A percentile compares a stretch with the other conserved stretches of the same genome.
phyloP scores from a whole-genome alignment of 1,284 basidiomycete species.

The Malassezia slooffiae region DNA sequence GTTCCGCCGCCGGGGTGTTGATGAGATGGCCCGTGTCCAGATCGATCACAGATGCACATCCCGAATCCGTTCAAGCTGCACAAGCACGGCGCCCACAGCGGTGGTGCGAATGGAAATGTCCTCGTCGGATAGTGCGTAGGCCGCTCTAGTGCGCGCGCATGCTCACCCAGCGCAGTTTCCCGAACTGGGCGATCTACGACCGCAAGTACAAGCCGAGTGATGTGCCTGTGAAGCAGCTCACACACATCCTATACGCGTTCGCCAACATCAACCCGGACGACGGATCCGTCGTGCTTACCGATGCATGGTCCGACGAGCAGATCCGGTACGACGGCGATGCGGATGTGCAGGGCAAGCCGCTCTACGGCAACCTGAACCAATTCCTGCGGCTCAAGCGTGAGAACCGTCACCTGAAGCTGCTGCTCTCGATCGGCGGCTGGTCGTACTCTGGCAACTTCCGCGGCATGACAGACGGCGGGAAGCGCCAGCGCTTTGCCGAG shows the following conservation, averaged over 20 bases:
- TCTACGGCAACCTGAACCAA: slow-evolving; percentile 79
- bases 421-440: slow-evolving; percentile 48
- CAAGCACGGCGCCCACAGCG: neutral
- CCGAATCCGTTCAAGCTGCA: neutral
- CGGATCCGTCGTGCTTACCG: slow-evolving; percentile 54
- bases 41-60: neutral
- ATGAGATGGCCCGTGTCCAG: no score
- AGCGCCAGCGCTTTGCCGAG: slow-evolving; percentile 60
- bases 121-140: slow-evolving; percentile 1
- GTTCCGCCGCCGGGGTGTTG: no score
- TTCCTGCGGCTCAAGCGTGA: slow-evolving; percentile 68
- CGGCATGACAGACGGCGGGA: slow-evolving; percentile 25
- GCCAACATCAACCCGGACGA: slow-evolving; percentile 66
- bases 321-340: slow-evolving; percentile 56
- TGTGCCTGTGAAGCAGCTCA: slow-evolving; percentile 61
- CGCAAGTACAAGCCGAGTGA: slow-evolving; percentile 62
- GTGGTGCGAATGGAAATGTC: neutral
- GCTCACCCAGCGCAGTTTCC: slow-evolving; percentile 31
- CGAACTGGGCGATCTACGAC: slow-evolving; percentile 79
- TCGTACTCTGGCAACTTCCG: slow-evolving; percentile 45
- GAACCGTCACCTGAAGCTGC: slow-evolving; percentile 52
- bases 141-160: no score
- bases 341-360: slow-evolving; percentile 55
- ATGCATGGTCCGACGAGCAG: slow-evolving; percentile 66
- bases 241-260: slow-evolving; percentile 75